phyloP scores from a whole-genome alignment of 2,329 filamentous ascomycete genomes.

The Anthostomella pinea region DNA sequence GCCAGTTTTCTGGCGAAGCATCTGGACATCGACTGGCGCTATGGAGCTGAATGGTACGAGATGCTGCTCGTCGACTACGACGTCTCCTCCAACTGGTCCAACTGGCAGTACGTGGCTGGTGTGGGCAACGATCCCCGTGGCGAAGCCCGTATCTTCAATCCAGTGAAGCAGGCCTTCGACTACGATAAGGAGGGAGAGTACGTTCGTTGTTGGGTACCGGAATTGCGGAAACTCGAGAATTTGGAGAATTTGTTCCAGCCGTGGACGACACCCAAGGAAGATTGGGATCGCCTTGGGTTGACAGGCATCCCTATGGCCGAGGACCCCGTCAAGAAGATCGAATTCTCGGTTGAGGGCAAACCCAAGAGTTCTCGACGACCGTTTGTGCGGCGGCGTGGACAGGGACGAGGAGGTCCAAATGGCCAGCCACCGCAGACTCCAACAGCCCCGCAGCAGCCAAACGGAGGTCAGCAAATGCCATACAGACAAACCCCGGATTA shows the following conservation, averaged over 20 bases:
- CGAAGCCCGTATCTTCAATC: conserved; percentile 73
- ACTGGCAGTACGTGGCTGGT: conserved; percentile 79
- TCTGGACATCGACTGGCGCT: conserved; percentile 72
- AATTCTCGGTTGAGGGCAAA: conserved; percentile 57
- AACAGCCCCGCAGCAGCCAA: conserved; percentile 6
- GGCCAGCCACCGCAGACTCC: conserved; percentile 6
- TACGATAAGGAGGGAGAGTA: conserved; percentile 71
- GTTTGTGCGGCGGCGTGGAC: conserved; percentile 31
- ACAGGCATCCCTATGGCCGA: conserved; percentile 62
- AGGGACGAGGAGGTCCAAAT: conserved; percentile 21
- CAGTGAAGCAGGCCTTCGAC: conserved; percentile 75
- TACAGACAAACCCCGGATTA: conserved; percentile 1
- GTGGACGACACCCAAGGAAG: conserved; percentile 60
- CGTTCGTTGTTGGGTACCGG: conserved; percentile 70
- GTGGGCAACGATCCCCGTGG: conserved; percentile 77
- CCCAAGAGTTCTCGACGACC: conserved; percentile 37
- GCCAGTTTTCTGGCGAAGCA: conserved; percentile 73
- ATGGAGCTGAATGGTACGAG: conserved; percentile 83
- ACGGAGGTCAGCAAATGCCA: conserved; percentile 3
- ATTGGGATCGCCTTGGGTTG: conserved; percentile 56
- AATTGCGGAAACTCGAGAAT: conserved; percentile 54
- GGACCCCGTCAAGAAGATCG: conserved; percentile 61
- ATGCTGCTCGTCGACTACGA: conserved; percentile 73
- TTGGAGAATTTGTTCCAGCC: conserved; percentile 65
- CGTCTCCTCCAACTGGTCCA: conserved; percentile 73